A percentile compares a stretch with the other conserved stretches of the same genome.
phyloP scores from a whole-genome alignment of 2,329 filamentous ascomycete genomes.

The Tolypocladium endophyticum region DNA sequence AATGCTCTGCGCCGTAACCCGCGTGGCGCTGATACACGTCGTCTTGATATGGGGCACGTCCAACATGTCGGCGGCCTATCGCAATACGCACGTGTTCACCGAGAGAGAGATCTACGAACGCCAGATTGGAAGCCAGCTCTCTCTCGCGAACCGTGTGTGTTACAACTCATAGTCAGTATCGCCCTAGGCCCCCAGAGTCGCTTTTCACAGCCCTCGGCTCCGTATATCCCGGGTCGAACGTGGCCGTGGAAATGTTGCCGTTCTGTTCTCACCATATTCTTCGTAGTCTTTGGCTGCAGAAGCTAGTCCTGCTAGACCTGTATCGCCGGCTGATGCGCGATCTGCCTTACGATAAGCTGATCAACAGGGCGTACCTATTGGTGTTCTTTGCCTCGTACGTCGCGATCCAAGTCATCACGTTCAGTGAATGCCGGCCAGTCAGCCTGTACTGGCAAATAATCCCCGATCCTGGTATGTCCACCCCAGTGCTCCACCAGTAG shows the following conservation, averaged over 20 bases:
- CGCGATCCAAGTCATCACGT: conserved; percentile 19
- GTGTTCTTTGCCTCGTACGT: conserved; percentile 19
- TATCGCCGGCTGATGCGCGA: conserved; percentile 13
- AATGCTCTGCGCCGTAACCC: conserved; percentile 18
- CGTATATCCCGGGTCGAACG: too few species aligned
- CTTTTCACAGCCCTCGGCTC: too few species aligned
- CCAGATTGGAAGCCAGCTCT: conserved; percentile 22
- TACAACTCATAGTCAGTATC: conserved; percentile 24
- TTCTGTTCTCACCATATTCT: not conserved
- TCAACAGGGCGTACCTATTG: conserved; percentile 14
- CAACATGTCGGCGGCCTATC: conserved; percentile 16
- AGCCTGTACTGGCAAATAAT: conserved; percentile 46
- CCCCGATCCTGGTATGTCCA: conserved; percentile 23
- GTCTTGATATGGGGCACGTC: conserved; percentile 25
- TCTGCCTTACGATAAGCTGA: conserved; percentile 11
- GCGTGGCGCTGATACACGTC: conserved; percentile 19
- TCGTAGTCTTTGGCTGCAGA: conserved; percentile 16
- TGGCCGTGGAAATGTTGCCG: too few species aligned
- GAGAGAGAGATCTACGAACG: conserved; percentile 19
- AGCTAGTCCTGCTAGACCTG: conserved; percentile 15
- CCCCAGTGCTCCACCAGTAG: not conserved
- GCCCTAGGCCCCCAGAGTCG: not conserved
- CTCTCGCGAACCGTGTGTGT: conserved; percentile 19
- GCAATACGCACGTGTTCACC: conserved; percentile 14
- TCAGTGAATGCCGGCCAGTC: conserved; percentile 32